phyloP scores from a whole-genome alignment of 208 protist species.

The Leishmania guyanensis region DNA sequence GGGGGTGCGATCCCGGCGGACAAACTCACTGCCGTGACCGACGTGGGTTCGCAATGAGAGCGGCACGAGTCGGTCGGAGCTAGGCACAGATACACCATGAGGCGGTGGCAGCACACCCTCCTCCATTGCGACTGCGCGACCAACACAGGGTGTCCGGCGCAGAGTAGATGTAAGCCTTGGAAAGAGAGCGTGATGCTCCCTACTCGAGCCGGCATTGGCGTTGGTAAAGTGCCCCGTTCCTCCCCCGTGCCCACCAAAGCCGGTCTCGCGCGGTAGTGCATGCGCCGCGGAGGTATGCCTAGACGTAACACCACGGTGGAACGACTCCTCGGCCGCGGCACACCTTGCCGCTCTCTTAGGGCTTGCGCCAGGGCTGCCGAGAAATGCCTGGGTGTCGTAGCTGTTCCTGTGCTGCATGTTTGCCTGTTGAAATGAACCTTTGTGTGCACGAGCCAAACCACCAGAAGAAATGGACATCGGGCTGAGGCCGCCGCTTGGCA shows the following conservation, averaged over 20 bases:
- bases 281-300: not conserved
- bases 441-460: not conserved
- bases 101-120: constrained; percentile 6
- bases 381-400: constrained; percentile 15
- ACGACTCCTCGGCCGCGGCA: not conserved
- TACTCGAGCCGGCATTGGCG: not conserved
- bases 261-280: not conserved
- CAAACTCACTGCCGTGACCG: not conserved
- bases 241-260: not conserved
- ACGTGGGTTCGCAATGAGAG: constrained; percentile 19
- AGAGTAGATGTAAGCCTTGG: not conserved
- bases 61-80: constrained; percentile 23
- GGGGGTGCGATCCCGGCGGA: not conserved
- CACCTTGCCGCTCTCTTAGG: not conserved
- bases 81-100: not conserved
- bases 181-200: not conserved
- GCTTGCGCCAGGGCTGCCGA: not conserved
- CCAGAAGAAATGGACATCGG: not conserved
- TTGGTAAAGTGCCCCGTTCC: not conserved
- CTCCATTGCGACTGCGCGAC: not conserved
- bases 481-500: not conserved
- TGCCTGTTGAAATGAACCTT: not conserved
- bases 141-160: not conserved
- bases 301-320: too few relatives aligned
- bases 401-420: not conserved